Base-by-base conservation (phyloP, 2,329 filamentous ascomycete species). In the Nigrospora oryzae region DNA sequence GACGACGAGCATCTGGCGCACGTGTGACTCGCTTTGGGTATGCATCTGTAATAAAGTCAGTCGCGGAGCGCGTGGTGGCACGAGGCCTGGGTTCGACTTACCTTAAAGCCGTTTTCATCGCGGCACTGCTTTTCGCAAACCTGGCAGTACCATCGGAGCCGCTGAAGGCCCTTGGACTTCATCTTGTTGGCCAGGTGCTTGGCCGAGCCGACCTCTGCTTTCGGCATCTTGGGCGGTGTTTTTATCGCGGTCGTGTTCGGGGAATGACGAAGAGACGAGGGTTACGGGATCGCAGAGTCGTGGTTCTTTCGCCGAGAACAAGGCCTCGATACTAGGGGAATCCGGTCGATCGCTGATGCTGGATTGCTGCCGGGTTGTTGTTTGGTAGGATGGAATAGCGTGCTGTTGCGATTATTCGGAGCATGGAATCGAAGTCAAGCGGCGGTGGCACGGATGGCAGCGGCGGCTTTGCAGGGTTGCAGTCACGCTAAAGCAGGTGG, bases 121-220 rank as follows among this genome's bases (percentile, higher is more conserved):
- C 86, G 76, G 62, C 79, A 81, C 56, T 89, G 84, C 47, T 79
- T 74, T 60, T 88, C 77, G 69, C 90, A 96, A 6, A 85, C 79
- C 61, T 86, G 81, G 51, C 90, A 96, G 69, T 90, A 97, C 86
- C 89, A 98, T 62, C 91, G 79, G 44, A 98, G 73, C 7, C 91
- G 78, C 58, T 93, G 85, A 11, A 81, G 67, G 44, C 82, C 83
- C 63, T 88, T 85, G 51, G 81, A 78, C 68, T 95, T 96, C 71
- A 95, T 83, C 68, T 89, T 85, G 70, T 97, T 97, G 66, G 79
- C 81, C 48, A 97, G 77, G 63, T 88, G 79, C 69, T 96, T 97
- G n/a, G 84, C 89, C 46, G 84, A 87, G 51, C 93, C 93, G 44
- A 88, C 83, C 71, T 97, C 93, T 57, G 93, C 93, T 71, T 87